Base-by-base conservation (phyloP, 805 yeast genomes). In the Pichia rugopelliculosa region DNA sequence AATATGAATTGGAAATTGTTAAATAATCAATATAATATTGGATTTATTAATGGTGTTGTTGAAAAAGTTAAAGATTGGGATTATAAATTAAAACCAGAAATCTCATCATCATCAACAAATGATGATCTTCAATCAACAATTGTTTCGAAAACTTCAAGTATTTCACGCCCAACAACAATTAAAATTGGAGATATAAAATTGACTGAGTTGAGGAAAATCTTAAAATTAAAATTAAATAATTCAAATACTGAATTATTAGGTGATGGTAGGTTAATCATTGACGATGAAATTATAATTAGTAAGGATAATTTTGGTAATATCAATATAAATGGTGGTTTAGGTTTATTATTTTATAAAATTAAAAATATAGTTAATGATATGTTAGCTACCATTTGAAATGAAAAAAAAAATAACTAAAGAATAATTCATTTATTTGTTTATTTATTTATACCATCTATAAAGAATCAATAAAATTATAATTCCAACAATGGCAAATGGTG, bases 231-330 rank as follows among this genome's bases (percentile, higher is more conserved):
- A 26, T 68, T 72, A 6, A 65, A 68, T 47, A 84, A 87, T 42
- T 77, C 84, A 57, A 72, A 70, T 45, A 96, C 95, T 0, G 96
- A 90, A 59, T 88, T 91, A 62, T 80, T 84, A 63, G 95, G 96
- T 46, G 96, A 89, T 62, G 98, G 98, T 61, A 81, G 89, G 0
- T 69, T 93, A 36, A 95, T 90, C 13, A 84, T 95, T 39, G 90
- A 90, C 59, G 84, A 84, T 47, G 70, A 70, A 45, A 76, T 93
- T 17, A 82, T 87, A 1, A 79, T 93, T 9, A 70, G 87, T 46
- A 91, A 91, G 60, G 72, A 85, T 3, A 82, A 76, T 39, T 88
- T 87, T 42, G 95, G 96, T 39, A 84, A 84, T 57, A 75, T 91
- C n/a, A 69, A 84, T 5, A 81, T 93, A 13, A 96, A 91, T 56